Conservation (phyloP, 768 basidiomycete species). For the Rhizopogon rudus region DNA sequence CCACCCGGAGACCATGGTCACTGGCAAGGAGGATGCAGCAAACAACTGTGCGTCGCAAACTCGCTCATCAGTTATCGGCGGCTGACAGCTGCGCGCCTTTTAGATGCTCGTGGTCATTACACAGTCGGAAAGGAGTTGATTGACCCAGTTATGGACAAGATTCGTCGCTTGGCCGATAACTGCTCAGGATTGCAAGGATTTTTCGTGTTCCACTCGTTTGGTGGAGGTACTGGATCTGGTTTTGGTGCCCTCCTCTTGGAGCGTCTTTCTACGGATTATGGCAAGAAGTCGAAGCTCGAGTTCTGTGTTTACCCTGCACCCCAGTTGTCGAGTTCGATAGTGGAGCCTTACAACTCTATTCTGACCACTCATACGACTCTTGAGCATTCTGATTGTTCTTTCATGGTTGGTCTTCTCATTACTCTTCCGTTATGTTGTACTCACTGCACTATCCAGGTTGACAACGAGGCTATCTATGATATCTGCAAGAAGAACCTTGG, state of each 20-base stretch:
- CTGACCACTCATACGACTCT: slow-evolving; percentile 98
- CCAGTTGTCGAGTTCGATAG: slow-evolving; percentile 90
- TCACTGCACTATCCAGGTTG: slow-evolving; percentile 52
- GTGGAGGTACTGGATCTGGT: slow-evolving; percentile 98
- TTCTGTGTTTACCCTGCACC: slow-evolving; percentile 98
- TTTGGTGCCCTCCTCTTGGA: slow-evolving; percentile 97
- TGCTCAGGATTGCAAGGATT: slow-evolving; percentile 98
- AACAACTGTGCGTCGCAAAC: slow-evolving; percentile 81
- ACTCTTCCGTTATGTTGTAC: slow-evolving; percentile 2
- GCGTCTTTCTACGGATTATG: slow-evolving; percentile 95
- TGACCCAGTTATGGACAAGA: slow-evolving; percentile 94
- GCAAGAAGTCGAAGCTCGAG: slow-evolving; percentile 99
- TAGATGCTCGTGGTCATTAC: slow-evolving; percentile 98
- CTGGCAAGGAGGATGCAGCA: slow-evolving; percentile 98
- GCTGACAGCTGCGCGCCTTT: slow-evolving; percentile 7
- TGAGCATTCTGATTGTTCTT: slow-evolving; percentile 99
- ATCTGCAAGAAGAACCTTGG: slow-evolving; percentile 96
- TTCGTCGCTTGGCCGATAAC: slow-evolving; percentile 96
- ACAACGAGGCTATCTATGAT: slow-evolving; percentile 99
- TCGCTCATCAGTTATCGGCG: not conserved
- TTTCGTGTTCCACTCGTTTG: slow-evolving; percentile 99
- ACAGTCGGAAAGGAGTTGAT: slow-evolving; percentile 99
- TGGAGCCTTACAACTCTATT: slow-evolving; percentile 98
- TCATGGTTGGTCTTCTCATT: slow-evolving; percentile 64
- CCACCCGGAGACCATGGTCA: slow-evolving; percentile 96